These are phyloP conservation scores for Aspergillus biplanus DNA, from an alignment of 495 filamentous ascomycete species.

Conservation along the genomic window DNA sequence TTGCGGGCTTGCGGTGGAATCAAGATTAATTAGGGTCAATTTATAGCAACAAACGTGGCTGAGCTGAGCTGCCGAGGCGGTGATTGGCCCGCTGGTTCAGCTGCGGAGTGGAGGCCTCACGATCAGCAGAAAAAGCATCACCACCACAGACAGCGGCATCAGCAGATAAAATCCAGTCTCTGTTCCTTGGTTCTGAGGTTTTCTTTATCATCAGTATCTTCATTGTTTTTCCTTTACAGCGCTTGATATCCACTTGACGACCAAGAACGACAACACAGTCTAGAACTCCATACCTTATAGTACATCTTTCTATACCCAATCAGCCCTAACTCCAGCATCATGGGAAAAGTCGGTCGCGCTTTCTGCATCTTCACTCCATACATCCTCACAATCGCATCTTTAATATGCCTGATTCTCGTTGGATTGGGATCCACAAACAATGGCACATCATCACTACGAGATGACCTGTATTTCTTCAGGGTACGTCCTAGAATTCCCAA, in stretches of 20 bases:
- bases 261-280: background rate
- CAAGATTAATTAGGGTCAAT: conserved; percentile 3
- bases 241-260: background rate
- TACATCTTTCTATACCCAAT: background rate
- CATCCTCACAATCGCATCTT: conserved; percentile 69
- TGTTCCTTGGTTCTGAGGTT: background rate
- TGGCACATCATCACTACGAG: conserved; percentile 50
- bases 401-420: conserved; percentile 74
- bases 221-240: background rate
- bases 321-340: conserved; percentile 36
- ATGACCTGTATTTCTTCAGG: conserved; percentile 70
- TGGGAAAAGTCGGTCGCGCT: conserved; percentile 76
- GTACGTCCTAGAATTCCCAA: conserved; percentile 41
- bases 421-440: conserved; percentile 72
- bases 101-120: conserved; percentile 2
- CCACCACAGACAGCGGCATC: background rate
- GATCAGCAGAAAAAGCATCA: background rate
- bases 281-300: background rate
- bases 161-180: conserved; percentile 3
- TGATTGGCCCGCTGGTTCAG: background rate
- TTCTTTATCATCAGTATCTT: background rate
- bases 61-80: background rate
- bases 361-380: conserved; percentile 83
- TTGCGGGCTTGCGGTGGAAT: conserved; percentile 1
- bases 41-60: conserved; percentile 15